phyloP scores from a whole-genome alignment of 352 stramenopile species.

The Globisporangium nagaii region DNA sequence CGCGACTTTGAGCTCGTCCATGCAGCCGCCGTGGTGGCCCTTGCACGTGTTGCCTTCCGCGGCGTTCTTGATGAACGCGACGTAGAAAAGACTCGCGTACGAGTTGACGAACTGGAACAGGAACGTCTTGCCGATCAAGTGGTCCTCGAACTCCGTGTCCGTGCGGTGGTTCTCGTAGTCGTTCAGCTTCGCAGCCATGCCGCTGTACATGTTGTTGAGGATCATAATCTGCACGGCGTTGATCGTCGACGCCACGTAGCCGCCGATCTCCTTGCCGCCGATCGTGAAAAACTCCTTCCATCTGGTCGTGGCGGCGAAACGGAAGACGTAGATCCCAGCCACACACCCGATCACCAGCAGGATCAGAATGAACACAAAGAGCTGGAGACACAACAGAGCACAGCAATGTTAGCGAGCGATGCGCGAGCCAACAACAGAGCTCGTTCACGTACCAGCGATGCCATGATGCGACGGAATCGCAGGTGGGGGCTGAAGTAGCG shows the following conservation, averaged over 20 bases:
- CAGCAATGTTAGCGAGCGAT: neutral
- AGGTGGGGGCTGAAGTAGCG: constrained; percentile 70
- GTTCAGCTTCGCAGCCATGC: constrained; percentile 59
- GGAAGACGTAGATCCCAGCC: constrained; percentile 70
- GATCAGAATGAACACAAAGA: constrained; percentile 71
- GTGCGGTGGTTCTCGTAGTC: constrained; percentile 95
- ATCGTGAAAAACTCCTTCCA: constrained; percentile 63
- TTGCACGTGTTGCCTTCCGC: constrained; percentile 51
- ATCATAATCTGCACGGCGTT: constrained; percentile 82
- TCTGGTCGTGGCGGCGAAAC: constrained; percentile 42
- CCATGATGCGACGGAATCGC: constrained; percentile 58
- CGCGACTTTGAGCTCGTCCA: constrained; percentile 74
- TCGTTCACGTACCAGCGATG: constrained; percentile 42
- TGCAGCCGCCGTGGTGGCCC: constrained; percentile 41
- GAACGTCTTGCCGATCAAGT: constrained; percentile 82
- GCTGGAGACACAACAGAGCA: constrained; percentile 15
- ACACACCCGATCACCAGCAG: constrained; percentile 62
- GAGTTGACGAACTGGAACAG: constrained; percentile 85
- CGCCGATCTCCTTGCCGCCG: constrained; percentile 35
- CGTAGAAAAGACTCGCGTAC: constrained; percentile 77
- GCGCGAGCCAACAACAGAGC: neutral
- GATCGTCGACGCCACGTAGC: constrained; percentile 55
- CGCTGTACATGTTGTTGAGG: constrained; percentile 70
- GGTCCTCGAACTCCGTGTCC: constrained; percentile 94
- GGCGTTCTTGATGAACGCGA: constrained; percentile 76